These are phyloP conservation scores for Cladosporium austrohemisphaericum DNA, from an alignment of 2,329 filamentous ascomycete species.

Conservation along the genomic window DNA sequence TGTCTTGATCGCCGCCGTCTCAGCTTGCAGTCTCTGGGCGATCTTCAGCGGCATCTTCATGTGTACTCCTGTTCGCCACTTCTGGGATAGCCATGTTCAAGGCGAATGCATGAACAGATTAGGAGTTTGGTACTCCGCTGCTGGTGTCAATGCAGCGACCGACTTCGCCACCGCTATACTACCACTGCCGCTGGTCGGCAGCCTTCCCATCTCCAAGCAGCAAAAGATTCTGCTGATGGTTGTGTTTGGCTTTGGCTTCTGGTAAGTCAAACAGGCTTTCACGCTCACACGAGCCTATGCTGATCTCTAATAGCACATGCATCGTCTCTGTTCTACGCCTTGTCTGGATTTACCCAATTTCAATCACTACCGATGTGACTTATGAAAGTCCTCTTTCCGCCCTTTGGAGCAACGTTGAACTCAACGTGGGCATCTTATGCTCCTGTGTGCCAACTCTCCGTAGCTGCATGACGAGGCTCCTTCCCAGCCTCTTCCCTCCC, in stretches of 20 bases:
- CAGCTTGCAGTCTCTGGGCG: conserved; percentile 28
- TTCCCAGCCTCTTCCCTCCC: conserved; percentile 24
- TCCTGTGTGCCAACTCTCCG: conserved; percentile 29
- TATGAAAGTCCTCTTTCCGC: conserved; percentile 28
- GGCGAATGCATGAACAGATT: conserved; percentile 25
- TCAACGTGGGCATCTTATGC: conserved; percentile 30
- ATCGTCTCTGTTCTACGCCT: conserved; percentile 28
- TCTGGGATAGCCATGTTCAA: conserved; percentile 27
- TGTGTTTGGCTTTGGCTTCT: conserved; percentile 33
- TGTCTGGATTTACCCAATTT: conserved; percentile 26
- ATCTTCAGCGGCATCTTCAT: conserved; percentile 32
- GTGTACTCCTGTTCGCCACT: conserved; percentile 30
- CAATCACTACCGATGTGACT: conserved; percentile 23
- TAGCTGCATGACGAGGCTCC: conserved; percentile 26
- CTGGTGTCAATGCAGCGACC: conserved; percentile 32
- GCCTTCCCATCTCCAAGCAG: conserved; percentile 27
- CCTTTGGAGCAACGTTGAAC: conserved; percentile 26
- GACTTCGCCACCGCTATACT: conserved; percentile 32
- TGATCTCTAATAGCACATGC: conserved; percentile 26
- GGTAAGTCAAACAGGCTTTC: neutral
- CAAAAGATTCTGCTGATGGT: conserved; percentile 33
- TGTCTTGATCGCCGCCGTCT: conserved; percentile 26
- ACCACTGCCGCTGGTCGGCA: conserved; percentile 32
- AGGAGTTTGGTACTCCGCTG: conserved; percentile 31
- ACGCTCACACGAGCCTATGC: neutral